A percentile compares a stretch with the other conserved stretches of the same genome.
phyloP scores from a whole-genome alignment of 192 early-diverging fungal genomes.

The Backusella westeae region DNA sequence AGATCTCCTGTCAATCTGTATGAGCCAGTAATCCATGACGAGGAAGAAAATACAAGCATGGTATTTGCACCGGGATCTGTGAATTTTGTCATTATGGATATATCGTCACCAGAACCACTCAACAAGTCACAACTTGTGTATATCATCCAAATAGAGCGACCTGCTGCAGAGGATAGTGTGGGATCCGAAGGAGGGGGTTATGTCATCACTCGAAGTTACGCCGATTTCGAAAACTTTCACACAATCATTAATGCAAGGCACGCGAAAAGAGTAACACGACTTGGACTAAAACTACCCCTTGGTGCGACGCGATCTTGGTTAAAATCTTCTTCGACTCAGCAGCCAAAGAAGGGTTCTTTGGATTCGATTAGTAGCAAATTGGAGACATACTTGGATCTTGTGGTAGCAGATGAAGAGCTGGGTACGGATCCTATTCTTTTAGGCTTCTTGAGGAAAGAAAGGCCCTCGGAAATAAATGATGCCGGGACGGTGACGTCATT shows the following conservation, averaged over 20 bases:
- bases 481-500: background rate
- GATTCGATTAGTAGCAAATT: constrained; percentile 4
- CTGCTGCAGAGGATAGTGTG: background rate
- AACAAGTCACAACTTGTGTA: constrained; percentile 6
- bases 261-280: constrained; percentile 16
- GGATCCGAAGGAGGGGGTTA: constrained; percentile 37
- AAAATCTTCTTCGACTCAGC: background rate
- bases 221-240: constrained; percentile 33
- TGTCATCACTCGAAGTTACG: constrained; percentile 30
- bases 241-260: constrained; percentile 16
- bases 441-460: constrained; percentile 30
- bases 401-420: constrained; percentile 24
- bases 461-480: constrained; percentile 8
- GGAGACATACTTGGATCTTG: constrained; percentile 21
- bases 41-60: background rate
- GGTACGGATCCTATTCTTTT: constrained; percentile 20
- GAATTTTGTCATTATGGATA: constrained; percentile 28
- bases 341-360: background rate
- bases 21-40: background rate
- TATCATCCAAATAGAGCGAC: constrained; percentile 36
- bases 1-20: background rate
- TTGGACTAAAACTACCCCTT: constrained; percentile 21
- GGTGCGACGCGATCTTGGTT: constrained; percentile 22
- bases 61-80: constrained; percentile 17
- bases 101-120: constrained; percentile 2